Percentiles rank a stretch among this genome's conserved stretches.
These are phyloP conservation scores for Fusarium acutatum DNA, from an alignment of 2,329 filamentous ascomycete genomes.

Conservation along the genomic window DNA sequence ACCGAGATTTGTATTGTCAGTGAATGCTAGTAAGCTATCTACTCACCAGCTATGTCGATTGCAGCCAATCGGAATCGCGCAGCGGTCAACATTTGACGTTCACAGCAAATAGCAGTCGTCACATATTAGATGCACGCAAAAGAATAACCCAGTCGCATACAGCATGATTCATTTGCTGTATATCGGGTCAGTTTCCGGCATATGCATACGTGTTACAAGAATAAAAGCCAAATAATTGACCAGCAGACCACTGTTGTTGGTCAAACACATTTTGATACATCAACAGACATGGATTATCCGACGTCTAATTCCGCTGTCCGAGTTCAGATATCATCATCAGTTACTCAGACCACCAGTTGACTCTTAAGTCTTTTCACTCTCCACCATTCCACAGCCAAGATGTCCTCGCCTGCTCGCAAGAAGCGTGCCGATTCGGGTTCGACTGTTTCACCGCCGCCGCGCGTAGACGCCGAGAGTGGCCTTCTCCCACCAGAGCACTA, in stretches of 20 bases:
- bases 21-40: not conserved
- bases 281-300: not conserved
- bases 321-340: not conserved
- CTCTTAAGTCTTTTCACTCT: fast-evolving
- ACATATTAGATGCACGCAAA: fast-evolving
- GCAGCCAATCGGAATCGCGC: not conserved
- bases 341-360: fast-evolving
- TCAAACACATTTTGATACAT: not conserved
- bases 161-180: not conserved
- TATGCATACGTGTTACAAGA: not conserved
- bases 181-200: not conserved
- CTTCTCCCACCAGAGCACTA: not conserved
- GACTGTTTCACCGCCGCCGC: fast-evolving
- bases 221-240: not conserved
- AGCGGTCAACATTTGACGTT: not conserved
- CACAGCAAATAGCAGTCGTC: not conserved
- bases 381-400: fast-evolving
- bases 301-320: not conserved
- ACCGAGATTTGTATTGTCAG: fast-evolving
- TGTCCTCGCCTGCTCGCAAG: not conserved
- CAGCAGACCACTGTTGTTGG: not conserved
- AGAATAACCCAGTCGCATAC: not conserved
- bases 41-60: no score
- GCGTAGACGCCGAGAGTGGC: fast-evolving
- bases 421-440: fast-evolving